phyloP scores from a whole-genome alignment of 768 basidiomycete species.

The Imleria badia region DNA sequence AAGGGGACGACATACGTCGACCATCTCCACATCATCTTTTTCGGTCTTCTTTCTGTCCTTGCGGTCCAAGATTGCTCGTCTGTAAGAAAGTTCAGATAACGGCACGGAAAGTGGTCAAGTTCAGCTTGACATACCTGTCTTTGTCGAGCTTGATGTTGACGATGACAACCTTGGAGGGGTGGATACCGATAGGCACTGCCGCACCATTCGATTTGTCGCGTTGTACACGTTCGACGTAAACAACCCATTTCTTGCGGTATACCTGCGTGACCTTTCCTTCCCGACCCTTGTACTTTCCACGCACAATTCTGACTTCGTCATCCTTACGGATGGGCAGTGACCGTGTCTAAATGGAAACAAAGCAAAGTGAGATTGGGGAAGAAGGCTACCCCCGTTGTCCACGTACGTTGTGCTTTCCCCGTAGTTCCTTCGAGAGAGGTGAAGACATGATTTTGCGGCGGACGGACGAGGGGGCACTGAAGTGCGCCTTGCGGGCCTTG shows the following conservation, averaged over 20 bases:
- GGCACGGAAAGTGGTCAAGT: neutral
- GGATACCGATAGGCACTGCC: slow-evolving; percentile 88
- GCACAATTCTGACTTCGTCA: slow-evolving; percentile 95
- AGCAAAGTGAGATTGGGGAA: neutral
- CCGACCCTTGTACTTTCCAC: slow-evolving; percentile 98
- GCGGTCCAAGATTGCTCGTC: slow-evolving; percentile 84
- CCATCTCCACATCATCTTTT: slow-evolving; percentile 73
- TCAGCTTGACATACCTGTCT: slow-evolving; percentile 56
- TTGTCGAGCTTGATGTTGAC: slow-evolving; percentile 91
- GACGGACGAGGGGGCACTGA: slow-evolving; percentile 89
- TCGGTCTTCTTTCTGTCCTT: slow-evolving; percentile 74
- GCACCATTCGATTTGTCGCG: slow-evolving; percentile 98
- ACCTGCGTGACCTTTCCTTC: slow-evolving; percentile 98
- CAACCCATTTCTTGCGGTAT: slow-evolving; percentile 98
- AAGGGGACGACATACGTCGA: slow-evolving; percentile 58
- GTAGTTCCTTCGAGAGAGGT: slow-evolving; percentile 91
- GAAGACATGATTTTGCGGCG: slow-evolving; percentile 99
- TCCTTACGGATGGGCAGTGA: slow-evolving; percentile 96
- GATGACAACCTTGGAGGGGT: slow-evolving; percentile 97
- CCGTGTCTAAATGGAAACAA: slow-evolving; percentile 55
- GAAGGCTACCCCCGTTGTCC: neutral
- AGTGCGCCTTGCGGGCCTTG: slow-evolving; percentile 99
- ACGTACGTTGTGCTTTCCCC: slow-evolving; percentile 86
- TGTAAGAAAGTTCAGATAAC: slow-evolving; percentile 28
- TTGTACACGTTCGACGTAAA: slow-evolving; percentile 97